A percentile compares a stretch with the other conserved stretches of the same genome.
Evolutionary conservation across 129 eudicot genomes (phyloP).

Genomic region (Gnaphalium uliginosum): DNA sequence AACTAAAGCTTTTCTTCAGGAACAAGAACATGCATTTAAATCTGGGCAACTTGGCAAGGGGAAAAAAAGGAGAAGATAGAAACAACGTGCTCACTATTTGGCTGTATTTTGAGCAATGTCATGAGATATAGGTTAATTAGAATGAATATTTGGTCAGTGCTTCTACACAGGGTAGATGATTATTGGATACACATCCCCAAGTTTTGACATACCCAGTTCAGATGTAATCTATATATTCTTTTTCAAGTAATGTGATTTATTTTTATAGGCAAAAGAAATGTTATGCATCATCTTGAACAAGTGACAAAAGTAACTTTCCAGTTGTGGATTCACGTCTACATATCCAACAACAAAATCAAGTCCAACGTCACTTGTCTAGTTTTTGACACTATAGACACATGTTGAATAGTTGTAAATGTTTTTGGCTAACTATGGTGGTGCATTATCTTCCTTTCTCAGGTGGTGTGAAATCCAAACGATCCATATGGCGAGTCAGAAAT

Average conservation of each 20-base stretch:
- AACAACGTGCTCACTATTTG: neutral
- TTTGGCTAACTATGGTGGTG: neutral
- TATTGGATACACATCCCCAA: neutral
- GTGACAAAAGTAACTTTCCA: neutral
- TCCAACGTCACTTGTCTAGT: too few relatives aligned
- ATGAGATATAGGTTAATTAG: neutral
- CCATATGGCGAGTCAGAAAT: slow-evolving; percentile 76
- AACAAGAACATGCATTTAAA: slow-evolving; percentile 94
- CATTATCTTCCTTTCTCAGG: slow-evolving; percentile 40
- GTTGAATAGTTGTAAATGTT: neutral
- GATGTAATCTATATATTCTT: neutral
- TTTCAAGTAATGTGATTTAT: neutral
- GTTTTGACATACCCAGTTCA: neutral
- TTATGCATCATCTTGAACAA: too few relatives aligned
- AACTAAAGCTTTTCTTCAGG: slow-evolving; percentile 85
- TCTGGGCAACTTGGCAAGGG: slow-evolving; percentile 92
- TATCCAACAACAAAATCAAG: neutral
- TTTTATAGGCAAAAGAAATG: too few relatives aligned
- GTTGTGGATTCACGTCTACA: neutral
- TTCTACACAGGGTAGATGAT: neutral
- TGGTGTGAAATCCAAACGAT: slow-evolving; percentile 71
- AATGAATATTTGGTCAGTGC: neutral
- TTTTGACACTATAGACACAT: neutral
- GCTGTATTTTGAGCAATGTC: neutral
- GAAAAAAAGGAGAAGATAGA: slow-evolving; percentile 62